These are phyloP conservation scores for Lanmaoa rubissima DNA, from an alignment of 768 basidiomycete species.

Conservation along the genomic window DNA sequence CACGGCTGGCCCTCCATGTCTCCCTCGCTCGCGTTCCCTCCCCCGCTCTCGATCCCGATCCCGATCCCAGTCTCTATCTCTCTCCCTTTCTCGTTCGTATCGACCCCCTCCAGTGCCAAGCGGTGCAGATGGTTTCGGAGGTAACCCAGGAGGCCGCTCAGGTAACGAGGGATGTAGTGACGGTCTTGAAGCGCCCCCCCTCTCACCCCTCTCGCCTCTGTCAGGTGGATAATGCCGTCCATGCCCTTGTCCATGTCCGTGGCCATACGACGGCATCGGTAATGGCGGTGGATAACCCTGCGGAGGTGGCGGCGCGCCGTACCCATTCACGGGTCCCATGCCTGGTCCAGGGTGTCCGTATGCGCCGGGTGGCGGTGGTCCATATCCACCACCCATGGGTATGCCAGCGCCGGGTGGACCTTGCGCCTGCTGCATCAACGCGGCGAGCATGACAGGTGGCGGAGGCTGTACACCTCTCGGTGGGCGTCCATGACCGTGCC, in stretches of 20 bases:
- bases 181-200: slow-evolving; percentile 1
- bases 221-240: slow-evolving; percentile 14
- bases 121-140: slow-evolving; percentile 18
- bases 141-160: slow-evolving; percentile 17
- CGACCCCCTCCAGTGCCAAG: slow-evolving; percentile 16
- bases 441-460: slow-evolving; percentile 27
- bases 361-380: slow-evolving; percentile 8
- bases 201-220: slow-evolving; percentile 18
- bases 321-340: slow-evolving; percentile 16
- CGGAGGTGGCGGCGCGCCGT: slow-evolving; percentile 10
- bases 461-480: not conserved
- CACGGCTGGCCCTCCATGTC: slow-evolving; percentile 9
- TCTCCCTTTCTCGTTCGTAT: slow-evolving; percentile 18
- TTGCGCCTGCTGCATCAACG: slow-evolving; percentile 30
- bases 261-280: slow-evolving; percentile 9
- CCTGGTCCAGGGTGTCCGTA: slow-evolving; percentile 15
- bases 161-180: slow-evolving; percentile 22
- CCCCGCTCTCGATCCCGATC: slow-evolving; percentile 12
- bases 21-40: slow-evolving; percentile 21
- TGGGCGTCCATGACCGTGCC: slow-evolving; percentile 27
- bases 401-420: slow-evolving; percentile 8
- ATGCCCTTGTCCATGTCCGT: not conserved
- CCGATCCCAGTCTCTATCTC: slow-evolving; percentile 7
- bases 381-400: slow-evolving; percentile 14
- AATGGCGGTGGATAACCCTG: slow-evolving; percentile 21